Base-by-base conservation (phyloP, 768 basidiomycete genomes). In the Serendipita sp. region DNA sequence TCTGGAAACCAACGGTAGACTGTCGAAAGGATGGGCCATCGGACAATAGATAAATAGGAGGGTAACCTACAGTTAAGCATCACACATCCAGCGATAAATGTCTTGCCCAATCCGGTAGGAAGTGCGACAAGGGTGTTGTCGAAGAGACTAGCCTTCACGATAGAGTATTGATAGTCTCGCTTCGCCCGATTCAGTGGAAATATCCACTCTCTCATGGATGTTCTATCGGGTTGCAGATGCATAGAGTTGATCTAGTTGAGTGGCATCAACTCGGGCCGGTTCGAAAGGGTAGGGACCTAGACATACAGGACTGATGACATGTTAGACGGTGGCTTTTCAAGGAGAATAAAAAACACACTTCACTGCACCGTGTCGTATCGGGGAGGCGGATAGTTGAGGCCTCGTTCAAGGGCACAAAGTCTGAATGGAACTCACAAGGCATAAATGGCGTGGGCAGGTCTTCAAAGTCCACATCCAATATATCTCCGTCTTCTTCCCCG, bases 21-120 rank as follows among this genome's bases (percentile, higher is more conserved):
- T 92, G 66, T 18, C 44, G 23, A 66, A 65, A 66, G 65, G 69
- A 68, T 6, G 29, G 40, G 29, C 29, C 18, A 60, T 64, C 31
- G 27, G 16, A 44, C 23, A 63, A 29, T 44, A 40, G 13, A 40
- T 13, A 40, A 15, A 45, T 37, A n/a, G 34, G 40, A 62, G 58
- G n/a, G 33, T 16, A 44, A 70, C 80, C 69, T 69, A 91, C 91
- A 95, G 70, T 94, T 95, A 33, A 94, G 75, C 95, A 99, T 97
- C 23, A 99, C 81, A 2, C 91, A 91, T 0, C 95, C 93, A 2
- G 96, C 96, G 66, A 99, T 88, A 70, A 99, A 98, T 0, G 96
- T 99, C 75, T 99, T 99, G 15, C 96, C 96, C 11, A 98, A 76
- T 50, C 96, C 96, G 0, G 96, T 99, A 1, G 96, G 96, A 13